phyloP scores from a whole-genome alignment of 768 basidiomycete genomes.

The Hericium erinaceus region DNA sequence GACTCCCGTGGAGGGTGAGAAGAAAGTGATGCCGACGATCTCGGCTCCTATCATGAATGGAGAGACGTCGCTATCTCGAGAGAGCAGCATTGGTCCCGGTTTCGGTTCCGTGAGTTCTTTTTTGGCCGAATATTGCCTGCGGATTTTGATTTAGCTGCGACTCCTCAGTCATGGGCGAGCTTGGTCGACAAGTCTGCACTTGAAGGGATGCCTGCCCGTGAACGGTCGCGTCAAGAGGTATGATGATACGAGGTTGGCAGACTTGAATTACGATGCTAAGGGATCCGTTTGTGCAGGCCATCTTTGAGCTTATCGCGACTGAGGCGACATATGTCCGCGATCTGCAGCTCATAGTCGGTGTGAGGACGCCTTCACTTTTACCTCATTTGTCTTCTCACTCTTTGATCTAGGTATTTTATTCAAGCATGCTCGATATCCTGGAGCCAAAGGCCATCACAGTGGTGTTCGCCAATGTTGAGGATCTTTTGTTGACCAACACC shows the following conservation, averaged over 20 bases:
- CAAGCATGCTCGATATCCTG: slow-evolving; percentile 60
- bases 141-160: slow-evolving; percentile 1
- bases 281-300: slow-evolving; percentile 39
- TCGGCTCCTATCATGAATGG: slow-evolving; percentile 59
- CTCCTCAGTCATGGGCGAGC: slow-evolving; percentile 78
- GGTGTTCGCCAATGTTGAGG: slow-evolving; percentile 91
- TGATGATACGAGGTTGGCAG: slow-evolving; percentile 2
- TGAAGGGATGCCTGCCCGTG: slow-evolving; percentile 66
- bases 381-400: not conserved
- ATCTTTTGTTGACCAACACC: slow-evolving; percentile 83
- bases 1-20: slow-evolving; percentile 43
- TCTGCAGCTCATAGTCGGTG: slow-evolving; percentile 87
- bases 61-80: slow-evolving; percentile 24
- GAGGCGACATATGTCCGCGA: slow-evolving; percentile 87
- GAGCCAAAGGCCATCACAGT: slow-evolving; percentile 70
- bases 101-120: slow-evolving; percentile 53
- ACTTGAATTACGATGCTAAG: not conserved
- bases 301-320: slow-evolving; percentile 91
- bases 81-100: slow-evolving; percentile 37
- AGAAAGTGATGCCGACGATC: slow-evolving; percentile 40
- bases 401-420: slow-evolving; percentile 66
- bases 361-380: slow-evolving; percentile 22
- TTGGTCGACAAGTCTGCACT: slow-evolving; percentile 79
- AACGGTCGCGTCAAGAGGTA: slow-evolving; percentile 86
- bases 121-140: not conserved